phyloP scores from a whole-genome alignment of 495 filamentous ascomycete genomes.

The Daldinia loculata region DNA sequence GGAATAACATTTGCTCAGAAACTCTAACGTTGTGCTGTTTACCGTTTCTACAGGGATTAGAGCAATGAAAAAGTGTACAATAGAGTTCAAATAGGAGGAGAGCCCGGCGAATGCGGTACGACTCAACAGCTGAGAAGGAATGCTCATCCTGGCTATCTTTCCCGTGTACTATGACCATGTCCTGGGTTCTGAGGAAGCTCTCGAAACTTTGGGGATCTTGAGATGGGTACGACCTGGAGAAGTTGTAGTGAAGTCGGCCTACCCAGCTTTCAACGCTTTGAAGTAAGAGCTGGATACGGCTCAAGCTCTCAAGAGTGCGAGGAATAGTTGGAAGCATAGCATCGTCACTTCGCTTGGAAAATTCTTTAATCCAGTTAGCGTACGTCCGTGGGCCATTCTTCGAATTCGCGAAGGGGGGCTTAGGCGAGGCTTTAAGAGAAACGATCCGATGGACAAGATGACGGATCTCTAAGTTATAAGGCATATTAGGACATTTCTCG shows the following conservation, averaged over 20 bases:
- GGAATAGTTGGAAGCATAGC: neutral
- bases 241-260: neutral
- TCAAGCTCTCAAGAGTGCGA: neutral
- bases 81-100: constrained; percentile 2
- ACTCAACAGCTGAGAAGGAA: neutral
- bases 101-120: constrained; percentile 5
- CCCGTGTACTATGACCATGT: neutral
- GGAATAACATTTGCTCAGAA: constrained; percentile 1
- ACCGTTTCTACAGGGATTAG: too few relatives aligned
- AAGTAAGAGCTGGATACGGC: neutral
- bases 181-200: too few relatives aligned
- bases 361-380: constrained; percentile 2
- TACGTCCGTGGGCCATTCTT: neutral
- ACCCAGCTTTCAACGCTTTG: neutral
- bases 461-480: neutral
- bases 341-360: neutral
- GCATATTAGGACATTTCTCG: neutral
- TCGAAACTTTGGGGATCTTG: neutral
- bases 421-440: neutral
- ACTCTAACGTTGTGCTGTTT: neutral
- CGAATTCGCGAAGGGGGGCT: neutral
- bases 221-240: neutral
- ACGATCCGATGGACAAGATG: constrained; percentile 1
- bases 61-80: neutral
- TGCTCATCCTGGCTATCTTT: neutral